phyloP scores from a whole-genome alignment of 23 red algal species.

The Gracilariopsis chorda region DNA sequence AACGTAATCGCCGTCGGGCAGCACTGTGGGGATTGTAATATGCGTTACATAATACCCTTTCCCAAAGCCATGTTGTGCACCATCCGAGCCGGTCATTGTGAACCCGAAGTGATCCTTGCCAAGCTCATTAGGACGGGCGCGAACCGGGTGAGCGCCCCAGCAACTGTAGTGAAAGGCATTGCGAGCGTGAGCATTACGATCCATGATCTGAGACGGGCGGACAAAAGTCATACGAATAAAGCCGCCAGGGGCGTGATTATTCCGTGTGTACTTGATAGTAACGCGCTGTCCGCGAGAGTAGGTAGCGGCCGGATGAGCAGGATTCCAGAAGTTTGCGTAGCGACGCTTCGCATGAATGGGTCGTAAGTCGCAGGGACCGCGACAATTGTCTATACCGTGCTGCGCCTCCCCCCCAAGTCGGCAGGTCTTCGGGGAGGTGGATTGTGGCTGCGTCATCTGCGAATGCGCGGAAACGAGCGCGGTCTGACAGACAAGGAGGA shows the following conservation, averaged over 20 bases:
- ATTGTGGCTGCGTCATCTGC: constrained; percentile 39
- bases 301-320: constrained; percentile 11
- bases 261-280: constrained; percentile 29
- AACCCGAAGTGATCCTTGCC: constrained; percentile 15
- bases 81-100: constrained; percentile 13
- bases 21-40: constrained; percentile 37
- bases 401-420: constrained; percentile 35
- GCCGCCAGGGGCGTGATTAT: constrained; percentile 66
- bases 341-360: background rate
- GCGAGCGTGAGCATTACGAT: background rate
- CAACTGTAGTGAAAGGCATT: constrained; percentile 70
- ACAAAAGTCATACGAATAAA: constrained; percentile 62
- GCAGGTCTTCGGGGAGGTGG: constrained; percentile 6
- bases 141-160: constrained; percentile 58
- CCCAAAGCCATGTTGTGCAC: background rate
- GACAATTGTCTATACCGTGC: background rate
- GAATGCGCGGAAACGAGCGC: constrained; percentile 11
- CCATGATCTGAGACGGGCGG: background rate
- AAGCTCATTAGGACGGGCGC: background rate
- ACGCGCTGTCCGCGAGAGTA: constrained; percentile 24
- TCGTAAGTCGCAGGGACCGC: constrained; percentile 37
- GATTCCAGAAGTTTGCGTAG: constrained; percentile 15
- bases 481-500: too few species aligned
- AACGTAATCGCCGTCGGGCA: constrained; percentile 58
- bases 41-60: constrained; percentile 28